phyloP scores from a whole-genome alignment of 139 green algal genomes.

The Chlamydomonas sphaeroides region DNA sequence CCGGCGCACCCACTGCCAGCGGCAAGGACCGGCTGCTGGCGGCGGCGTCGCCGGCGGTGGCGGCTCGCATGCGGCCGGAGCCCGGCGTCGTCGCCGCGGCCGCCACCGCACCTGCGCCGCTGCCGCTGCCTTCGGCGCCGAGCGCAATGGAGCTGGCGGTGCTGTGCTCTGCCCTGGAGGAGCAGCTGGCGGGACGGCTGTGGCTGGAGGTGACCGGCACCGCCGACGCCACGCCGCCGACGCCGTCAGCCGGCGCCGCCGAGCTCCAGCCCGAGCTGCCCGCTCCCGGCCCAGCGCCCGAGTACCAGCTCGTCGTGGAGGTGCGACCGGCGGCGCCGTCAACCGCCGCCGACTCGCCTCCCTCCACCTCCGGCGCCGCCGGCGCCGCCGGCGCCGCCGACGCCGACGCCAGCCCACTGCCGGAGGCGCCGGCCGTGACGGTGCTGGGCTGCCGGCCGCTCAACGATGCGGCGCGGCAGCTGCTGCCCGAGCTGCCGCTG shows the following conservation, averaged over 20 bases:
- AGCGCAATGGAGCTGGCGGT: not conserved
- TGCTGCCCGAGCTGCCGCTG: slow-evolving; percentile 15
- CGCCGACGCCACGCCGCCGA: not conserved
- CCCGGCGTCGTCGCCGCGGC: not conserved
- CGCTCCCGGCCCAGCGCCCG: too few relatives aligned
- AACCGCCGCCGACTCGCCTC: not conserved
- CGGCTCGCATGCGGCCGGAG: too few relatives aligned
- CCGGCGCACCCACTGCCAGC: not conserved
- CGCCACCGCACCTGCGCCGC: too few relatives aligned
- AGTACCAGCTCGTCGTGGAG: slow-evolving; percentile 39
- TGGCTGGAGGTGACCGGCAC: slow-evolving; percentile 32
- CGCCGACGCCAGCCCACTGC: too few relatives aligned
- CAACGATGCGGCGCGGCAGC: not conserved
- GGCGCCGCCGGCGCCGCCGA: not conserved
- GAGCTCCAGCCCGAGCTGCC: too few relatives aligned
- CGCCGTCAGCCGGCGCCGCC: not conserved
- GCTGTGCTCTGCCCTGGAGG: not conserved
- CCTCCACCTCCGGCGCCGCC: not conserved
- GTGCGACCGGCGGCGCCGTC: not conserved
- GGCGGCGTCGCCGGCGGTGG: not conserved
- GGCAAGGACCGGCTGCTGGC: not conserved
- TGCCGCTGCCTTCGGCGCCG: not conserved
- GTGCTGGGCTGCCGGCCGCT: slow-evolving; percentile 27
- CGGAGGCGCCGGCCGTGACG: not conserved
- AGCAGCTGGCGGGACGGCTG: not conserved